Evolutionary conservation across 108 stramenopile genomes (phyloP), one percentile per base, ranked within the genome.

Genomic region (Cyclotella baltica): DNA sequence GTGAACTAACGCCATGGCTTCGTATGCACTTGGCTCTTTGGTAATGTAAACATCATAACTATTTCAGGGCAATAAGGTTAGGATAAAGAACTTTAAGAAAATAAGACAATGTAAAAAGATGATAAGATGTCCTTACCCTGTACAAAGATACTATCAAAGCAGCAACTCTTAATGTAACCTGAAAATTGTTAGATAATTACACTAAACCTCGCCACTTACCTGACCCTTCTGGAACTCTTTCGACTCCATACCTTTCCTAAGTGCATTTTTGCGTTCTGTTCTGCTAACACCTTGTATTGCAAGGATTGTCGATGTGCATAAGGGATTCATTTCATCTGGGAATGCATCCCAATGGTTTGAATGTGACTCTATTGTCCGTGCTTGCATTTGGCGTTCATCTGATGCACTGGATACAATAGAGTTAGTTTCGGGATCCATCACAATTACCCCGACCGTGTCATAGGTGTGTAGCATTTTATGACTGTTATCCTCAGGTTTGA

Each of bases 231-330:
- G 58, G 48, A 79, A 80, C 40, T 78, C 70, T 48, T 77, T 53
- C 20, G 77, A 86, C 35, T 78, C 83, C 81, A 89, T 86, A 16
- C 88, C 88, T 36, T 48, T 27, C 3, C 73, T 77, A 27, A 71
- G 23, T 28, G 88, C 88, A 34, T 28, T 37, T 51, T 81, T 16
- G 57, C 93, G 91, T 87, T 94, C 93, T 22, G 47, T 28, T 47
- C 93, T 78, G 72, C 91, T 89, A 3, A 94, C 91, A 20, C 89
- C 89, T 81, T 94, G 93, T 46, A 94, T 81, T 20, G 93, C 93
- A 46, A 88, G 73, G 11, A 94, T 53, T 52, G 88, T 65, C 20
- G 90, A 83, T 15, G 93, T 90, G 35, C 83, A 75, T 33, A 92
- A 72, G 18, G 90, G 88, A 78, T 92, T 94, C 28, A 30, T 51